phyloP scores from a whole-genome alignment of 108 stramenopile species.

The Fistulifera pelliculosa region DNA sequence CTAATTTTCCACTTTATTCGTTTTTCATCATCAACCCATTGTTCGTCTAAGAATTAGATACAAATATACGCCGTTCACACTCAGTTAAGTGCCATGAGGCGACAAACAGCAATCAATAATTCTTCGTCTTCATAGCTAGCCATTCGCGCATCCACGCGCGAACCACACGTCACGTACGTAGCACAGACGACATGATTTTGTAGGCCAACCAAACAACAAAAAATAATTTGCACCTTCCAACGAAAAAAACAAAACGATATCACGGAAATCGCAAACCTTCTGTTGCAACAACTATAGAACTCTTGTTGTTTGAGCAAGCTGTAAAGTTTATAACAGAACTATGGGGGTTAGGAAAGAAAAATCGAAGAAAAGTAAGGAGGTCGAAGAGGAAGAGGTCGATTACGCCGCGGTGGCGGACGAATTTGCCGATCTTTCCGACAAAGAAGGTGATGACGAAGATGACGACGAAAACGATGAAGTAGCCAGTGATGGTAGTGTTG shows the following conservation, averaged over 20 bases:
- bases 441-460: neutral
- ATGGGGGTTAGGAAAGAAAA: neutral
- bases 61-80: too few species aligned
- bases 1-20: neutral
- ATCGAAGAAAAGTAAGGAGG: neutral
- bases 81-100: too few species aligned
- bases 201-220: neutral
- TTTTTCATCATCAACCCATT: too few species aligned
- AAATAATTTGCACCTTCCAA: neutral
- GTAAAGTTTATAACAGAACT: neutral
- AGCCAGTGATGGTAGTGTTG: slow-evolving; percentile 3
- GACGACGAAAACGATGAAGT: slow-evolving; percentile 1
- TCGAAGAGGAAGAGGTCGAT: neutral
- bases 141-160: too few species aligned
- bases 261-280: too few species aligned
- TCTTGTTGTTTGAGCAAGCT: too few species aligned
- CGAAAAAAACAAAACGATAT: too few species aligned
- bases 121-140: too few species aligned
- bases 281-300: too few species aligned
- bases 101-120: too few species aligned
- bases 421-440: neutral
- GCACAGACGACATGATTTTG: neutral
- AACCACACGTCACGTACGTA: neutral
- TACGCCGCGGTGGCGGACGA: slow-evolving; percentile 2
- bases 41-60: too few species aligned